phyloP scores from a whole-genome alignment of 257 asterid genomes.

The Verbascum thapsus region DNA sequence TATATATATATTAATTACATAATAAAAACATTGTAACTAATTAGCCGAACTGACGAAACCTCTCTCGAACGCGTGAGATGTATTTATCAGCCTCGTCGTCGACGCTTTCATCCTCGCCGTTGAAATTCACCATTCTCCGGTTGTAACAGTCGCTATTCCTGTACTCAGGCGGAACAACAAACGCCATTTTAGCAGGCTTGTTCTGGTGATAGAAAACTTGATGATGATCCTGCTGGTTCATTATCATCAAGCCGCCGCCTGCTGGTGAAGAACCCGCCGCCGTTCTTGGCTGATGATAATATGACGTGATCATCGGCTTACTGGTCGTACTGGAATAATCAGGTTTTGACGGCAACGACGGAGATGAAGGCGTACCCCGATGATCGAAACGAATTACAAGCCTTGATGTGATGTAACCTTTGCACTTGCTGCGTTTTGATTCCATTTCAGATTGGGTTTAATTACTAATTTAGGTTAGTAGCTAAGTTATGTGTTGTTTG shows the following conservation, averaged over 20 bases:
- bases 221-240: slow-evolving; percentile 50
- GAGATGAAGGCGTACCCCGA: slow-evolving; percentile 37
- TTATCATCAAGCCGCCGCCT: slow-evolving; percentile 32
- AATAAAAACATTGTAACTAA: no score
- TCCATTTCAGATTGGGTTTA: slow-evolving; percentile 39
- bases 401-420: slow-evolving; percentile 50
- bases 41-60: no score
- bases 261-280: slow-evolving; percentile 25
- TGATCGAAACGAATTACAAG: slow-evolving; percentile 47
- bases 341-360: no score
- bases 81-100: slow-evolving; percentile 58
- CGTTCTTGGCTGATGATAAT: slow-evolving; percentile 37
- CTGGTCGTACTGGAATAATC: no score
- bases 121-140: slow-evolving; percentile 34
- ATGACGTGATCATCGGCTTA: slow-evolving; percentile 27
- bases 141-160: slow-evolving; percentile 26
- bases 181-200: slow-evolving; percentile 32
- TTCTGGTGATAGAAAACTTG: slow-evolving; percentile 36
- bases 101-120: slow-evolving; percentile 54
- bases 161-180: slow-evolving; percentile 14
- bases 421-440: slow-evolving; percentile 44
- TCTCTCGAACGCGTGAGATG: slow-evolving; percentile 55
- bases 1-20: no score
- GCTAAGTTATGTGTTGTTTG: background rate
- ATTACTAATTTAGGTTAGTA: background rate